phyloP scores from a whole-genome alignment of 1,284 basidiomycete species.

The Ganoderma leucocontextum region DNA sequence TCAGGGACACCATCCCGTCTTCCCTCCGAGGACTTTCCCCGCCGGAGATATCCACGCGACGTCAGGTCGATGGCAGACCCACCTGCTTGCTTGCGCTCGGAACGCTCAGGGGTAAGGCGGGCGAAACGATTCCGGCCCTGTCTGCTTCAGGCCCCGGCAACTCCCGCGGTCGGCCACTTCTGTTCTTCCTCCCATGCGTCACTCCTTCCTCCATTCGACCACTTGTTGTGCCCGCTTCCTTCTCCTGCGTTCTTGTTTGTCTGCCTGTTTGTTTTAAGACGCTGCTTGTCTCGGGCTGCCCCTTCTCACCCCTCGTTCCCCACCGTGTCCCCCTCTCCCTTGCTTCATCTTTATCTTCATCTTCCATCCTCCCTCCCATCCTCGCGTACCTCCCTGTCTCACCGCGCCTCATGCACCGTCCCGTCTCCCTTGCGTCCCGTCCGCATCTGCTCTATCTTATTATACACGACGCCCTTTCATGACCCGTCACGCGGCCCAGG shows the following conservation, averaged over 20 bases:
- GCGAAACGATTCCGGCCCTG: background rate
- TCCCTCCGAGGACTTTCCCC: too few relatives aligned
- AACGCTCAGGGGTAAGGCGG: background rate
- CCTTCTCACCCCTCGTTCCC: background rate
- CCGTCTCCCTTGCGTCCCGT: background rate
- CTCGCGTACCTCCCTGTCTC: background rate
- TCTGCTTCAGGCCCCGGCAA: background rate
- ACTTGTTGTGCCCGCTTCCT: background rate
- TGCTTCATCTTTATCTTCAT: background rate
- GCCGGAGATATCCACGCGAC: too few relatives aligned
- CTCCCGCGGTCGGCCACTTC: background rate
- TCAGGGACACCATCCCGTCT: background rate
- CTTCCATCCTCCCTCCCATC: background rate
- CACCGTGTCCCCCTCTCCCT: background rate
- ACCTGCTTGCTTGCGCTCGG: background rate
- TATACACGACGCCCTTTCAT: constrained; percentile 12
- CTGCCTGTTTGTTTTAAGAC: background rate
- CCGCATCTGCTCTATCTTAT: constrained; percentile 18
- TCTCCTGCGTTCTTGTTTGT: background rate
- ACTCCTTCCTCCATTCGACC: background rate
- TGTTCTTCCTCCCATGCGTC: background rate
- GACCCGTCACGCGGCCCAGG: constrained; percentile 3
- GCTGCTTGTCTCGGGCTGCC: background rate
- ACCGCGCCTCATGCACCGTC: background rate
- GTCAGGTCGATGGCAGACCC: too few relatives aligned